These are phyloP conservation scores for Solanum tacnaense DNA, from an alignment of 257 asterid genomes.

Conservation along the genomic window DNA sequence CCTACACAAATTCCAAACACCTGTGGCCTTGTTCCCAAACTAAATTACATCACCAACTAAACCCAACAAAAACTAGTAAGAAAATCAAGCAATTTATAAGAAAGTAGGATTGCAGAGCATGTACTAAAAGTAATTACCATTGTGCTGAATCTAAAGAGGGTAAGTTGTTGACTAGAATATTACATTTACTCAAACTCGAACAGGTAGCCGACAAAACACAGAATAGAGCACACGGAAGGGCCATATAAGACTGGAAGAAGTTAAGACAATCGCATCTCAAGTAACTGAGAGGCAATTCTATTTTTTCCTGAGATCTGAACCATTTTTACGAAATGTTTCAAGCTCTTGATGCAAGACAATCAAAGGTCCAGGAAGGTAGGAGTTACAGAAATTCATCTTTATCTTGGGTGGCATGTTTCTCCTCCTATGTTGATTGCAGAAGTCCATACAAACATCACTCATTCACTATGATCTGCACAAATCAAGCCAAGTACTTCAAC, in stretches of 20 bases:
- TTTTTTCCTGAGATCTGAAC: background rate
- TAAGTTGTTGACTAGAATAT: background rate
- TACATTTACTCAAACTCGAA: background rate
- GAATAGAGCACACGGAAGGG: background rate
- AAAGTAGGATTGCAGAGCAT: background rate
- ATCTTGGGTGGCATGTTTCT: background rate
- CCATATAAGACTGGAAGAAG: background rate
- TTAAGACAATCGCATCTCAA: background rate
- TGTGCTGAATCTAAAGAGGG: background rate
- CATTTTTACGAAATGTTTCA: background rate
- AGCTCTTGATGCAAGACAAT: constrained; percentile 5
- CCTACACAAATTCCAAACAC: constrained; percentile 2
- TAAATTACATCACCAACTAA: too few species aligned
- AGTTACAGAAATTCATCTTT: constrained; percentile 4
- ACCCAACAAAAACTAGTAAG: background rate
- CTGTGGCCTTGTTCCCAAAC: background rate
- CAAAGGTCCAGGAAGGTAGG: background rate
- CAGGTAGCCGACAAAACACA: background rate
- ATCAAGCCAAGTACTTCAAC: constrained; percentile 93
- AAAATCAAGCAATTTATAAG: background rate
- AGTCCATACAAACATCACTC: background rate
- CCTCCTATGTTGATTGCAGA: background rate
- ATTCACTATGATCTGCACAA: background rate
- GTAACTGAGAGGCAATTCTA: background rate
- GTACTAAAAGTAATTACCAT: background rate